Percentiles rank a stretch among this genome's conserved stretches.
phyloP scores from a whole-genome alignment of 208 protist species.

The Acanthamoeba quina region DNA sequence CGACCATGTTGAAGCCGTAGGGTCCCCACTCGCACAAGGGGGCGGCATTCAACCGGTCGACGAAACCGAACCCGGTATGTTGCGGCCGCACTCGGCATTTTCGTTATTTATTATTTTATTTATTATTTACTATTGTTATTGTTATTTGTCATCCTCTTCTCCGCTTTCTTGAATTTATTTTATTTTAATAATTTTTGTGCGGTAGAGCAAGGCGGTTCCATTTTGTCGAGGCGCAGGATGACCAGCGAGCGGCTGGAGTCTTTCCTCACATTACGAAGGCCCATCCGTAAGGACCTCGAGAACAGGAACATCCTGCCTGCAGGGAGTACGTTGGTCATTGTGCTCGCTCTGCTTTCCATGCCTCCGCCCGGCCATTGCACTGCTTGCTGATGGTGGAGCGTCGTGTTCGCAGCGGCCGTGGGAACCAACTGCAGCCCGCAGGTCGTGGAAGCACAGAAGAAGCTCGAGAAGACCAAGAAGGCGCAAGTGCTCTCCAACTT shows the following conservation, averaged over 20 bases:
- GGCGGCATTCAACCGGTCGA: too few relatives aligned
- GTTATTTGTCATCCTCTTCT: too few relatives aligned
- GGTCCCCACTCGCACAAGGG: too few relatives aligned
- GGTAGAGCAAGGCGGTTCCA: background rate
- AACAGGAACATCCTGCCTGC: conserved; percentile 20
- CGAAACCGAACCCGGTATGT: background rate
- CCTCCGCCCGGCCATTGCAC: background rate
- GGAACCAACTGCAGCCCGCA: background rate
- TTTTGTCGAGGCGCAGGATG: background rate
- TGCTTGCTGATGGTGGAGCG: background rate
- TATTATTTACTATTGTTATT: too few relatives aligned
- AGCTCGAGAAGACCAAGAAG: conserved; percentile 24
- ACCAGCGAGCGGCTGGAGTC: conserved; percentile 17
- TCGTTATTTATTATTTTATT: too few relatives aligned
- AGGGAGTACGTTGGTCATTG: background rate
- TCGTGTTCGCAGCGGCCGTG: background rate
- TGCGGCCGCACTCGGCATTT: background rate
- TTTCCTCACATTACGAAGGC: background rate
- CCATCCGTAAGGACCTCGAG: background rate
- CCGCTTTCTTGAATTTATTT: too few relatives aligned
- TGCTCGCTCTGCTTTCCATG: background rate
- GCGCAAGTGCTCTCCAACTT: conserved; percentile 19
- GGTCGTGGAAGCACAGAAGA: conserved; percentile 6
- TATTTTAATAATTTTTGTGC: too few relatives aligned
- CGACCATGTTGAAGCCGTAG: background rate